phyloP scores from a whole-genome alignment of 129 eudicot species.

The Centella asiatica region DNA sequence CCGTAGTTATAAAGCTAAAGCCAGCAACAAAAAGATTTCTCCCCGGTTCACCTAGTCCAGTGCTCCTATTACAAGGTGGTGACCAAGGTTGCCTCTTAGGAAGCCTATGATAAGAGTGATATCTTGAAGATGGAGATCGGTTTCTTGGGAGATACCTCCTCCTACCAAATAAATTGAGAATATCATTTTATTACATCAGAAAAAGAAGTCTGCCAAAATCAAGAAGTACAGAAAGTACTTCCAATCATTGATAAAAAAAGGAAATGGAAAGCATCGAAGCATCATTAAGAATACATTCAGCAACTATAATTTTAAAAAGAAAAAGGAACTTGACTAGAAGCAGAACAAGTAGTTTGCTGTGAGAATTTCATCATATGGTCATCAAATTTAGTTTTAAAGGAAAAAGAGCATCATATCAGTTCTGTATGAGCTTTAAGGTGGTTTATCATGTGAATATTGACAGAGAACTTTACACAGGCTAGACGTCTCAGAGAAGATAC shows the following conservation, averaged over 20 bases:
- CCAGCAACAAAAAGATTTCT: conserved; percentile 27
- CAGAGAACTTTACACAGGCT: too few species aligned
- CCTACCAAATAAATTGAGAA: conserved; percentile 1
- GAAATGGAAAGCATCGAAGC: too few species aligned
- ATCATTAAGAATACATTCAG: too few species aligned
- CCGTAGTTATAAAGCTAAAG: conserved; percentile 22
- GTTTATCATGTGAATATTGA: too few species aligned
- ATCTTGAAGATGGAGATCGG: conserved; percentile 10
- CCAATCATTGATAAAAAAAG: neutral
- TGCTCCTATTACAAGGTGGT: conserved; percentile 18
- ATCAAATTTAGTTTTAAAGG: too few species aligned
- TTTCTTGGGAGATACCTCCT: conserved; percentile 16
- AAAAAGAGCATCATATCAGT: too few species aligned
- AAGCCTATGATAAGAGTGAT: conserved; percentile 10
- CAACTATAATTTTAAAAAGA: too few species aligned
- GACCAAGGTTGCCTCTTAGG: conserved; percentile 13
- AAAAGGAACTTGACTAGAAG: too few species aligned
- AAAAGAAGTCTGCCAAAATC: neutral
- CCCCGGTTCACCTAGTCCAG: conserved; percentile 27
- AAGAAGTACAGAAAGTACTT: neutral
- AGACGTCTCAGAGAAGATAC: too few species aligned
- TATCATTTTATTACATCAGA: neutral
- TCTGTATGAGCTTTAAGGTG: too few species aligned
- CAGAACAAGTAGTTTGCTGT: too few species aligned
- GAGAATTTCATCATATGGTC: too few species aligned